phyloP scores from a whole-genome alignment of 2,329 filamentous ascomycete species.

The Colletotrichum plurivorum region DNA sequence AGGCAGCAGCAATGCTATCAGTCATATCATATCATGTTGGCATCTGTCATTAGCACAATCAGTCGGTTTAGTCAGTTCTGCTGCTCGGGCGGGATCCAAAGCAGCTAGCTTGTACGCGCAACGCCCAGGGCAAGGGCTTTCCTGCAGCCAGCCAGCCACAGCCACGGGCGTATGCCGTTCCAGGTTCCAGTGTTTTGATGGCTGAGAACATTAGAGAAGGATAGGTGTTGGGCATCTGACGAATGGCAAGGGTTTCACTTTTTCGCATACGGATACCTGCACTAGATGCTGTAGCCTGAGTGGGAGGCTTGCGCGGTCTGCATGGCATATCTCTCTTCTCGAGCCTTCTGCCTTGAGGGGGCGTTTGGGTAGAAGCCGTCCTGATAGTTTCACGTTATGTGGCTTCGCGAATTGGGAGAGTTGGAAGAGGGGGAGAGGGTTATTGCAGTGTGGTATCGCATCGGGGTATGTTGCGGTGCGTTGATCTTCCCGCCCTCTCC shows the following conservation, averaged over 20 bases:
- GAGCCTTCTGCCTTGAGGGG: neutral
- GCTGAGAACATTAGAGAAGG: neutral
- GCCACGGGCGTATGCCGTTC: neutral
- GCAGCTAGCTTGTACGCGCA: neutral
- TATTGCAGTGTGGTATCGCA: too few species aligned
- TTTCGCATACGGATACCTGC: neutral
- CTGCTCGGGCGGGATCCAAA: neutral
- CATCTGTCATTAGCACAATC: too few species aligned
- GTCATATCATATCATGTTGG: neutral
- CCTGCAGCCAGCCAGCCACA: neutral
- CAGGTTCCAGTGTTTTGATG: neutral
- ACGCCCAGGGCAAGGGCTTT: neutral
- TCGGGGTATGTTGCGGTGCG: too few species aligned
- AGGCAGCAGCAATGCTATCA: neutral
- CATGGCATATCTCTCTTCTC: neutral
- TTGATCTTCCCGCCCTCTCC: too few species aligned
- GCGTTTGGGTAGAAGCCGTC: neutral
- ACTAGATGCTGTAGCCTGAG: too few species aligned
- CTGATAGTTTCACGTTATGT: neutral
- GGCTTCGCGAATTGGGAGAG: neutral
- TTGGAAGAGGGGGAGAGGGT: too few species aligned
- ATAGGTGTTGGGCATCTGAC: neutral
- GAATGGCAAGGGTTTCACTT: neutral
- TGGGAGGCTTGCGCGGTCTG: neutral
- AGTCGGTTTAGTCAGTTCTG: too few species aligned